Conservation (phyloP, 441 rosid genomes). For the Gossypium trilobum region DNA sequence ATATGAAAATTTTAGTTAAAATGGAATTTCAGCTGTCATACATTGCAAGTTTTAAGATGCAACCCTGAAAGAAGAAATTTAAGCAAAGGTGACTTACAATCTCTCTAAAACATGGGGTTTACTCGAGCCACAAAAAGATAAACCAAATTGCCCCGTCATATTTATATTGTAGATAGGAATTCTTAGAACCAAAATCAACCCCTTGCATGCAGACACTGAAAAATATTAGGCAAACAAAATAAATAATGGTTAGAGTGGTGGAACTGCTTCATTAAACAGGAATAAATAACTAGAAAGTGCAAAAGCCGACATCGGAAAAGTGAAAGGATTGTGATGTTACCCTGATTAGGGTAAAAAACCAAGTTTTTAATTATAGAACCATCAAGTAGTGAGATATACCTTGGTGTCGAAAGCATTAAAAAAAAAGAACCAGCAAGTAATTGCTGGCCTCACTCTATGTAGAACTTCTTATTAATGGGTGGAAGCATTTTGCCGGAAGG, state of each 20-base stretch:
- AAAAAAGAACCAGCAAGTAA: conserved; percentile 8
- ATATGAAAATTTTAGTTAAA: background rate
- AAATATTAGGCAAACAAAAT: background rate
- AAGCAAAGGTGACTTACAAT: background rate
- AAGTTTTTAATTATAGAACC: background rate
- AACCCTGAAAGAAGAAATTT: background rate
- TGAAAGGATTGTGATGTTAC: no score
- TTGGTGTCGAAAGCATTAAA: background rate
- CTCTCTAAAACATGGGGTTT: background rate
- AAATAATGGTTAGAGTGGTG: background rate
- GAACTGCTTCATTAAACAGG: no score
- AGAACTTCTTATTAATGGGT: conserved; percentile 46
- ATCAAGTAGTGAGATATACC: conserved; percentile 18
- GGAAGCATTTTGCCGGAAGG: conserved; percentile 42
- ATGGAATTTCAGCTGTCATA: background rate
- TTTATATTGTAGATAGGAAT: background rate
- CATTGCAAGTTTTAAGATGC: background rate
- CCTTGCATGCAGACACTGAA: background rate
- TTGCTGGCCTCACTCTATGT: conserved; percentile 55
- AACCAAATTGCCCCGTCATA: background rate
- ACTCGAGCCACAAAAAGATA: background rate
- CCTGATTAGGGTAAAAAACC: no score
- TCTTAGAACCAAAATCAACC: background rate
- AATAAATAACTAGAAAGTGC: no score
- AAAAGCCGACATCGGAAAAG: no score